phyloP scores from a whole-genome alignment of 805 yeast species.

The Ogataea degrootiae region DNA sequence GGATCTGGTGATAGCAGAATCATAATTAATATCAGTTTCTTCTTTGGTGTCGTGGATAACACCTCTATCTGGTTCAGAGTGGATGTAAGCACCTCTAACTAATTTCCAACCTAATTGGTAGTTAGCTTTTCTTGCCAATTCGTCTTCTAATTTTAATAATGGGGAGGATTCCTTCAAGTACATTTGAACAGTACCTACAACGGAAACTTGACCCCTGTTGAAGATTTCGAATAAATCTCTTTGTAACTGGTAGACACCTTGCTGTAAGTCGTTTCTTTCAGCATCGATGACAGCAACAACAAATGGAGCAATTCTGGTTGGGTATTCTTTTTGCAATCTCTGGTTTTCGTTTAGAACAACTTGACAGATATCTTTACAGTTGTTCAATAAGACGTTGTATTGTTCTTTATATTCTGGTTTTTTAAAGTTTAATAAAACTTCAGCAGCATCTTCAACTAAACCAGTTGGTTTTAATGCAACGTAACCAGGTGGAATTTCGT shows the following conservation, averaged over 20 bases:
- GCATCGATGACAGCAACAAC: constrained; percentile 84
- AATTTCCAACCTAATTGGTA: constrained; percentile 83
- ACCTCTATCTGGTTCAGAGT: constrained; percentile 71
- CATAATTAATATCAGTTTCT: constrained; percentile 76
- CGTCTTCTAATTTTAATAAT: constrained; percentile 57
- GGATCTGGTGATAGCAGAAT: constrained; percentile 60
- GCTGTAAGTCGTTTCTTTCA: constrained; percentile 82
- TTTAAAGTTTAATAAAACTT: constrained; percentile 59
- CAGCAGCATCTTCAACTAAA: constrained; percentile 69
- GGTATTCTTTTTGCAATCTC: constrained; percentile 45
- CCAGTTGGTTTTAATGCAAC: constrained; percentile 95
- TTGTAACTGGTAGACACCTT: constrained; percentile 88
- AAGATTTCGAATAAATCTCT: constrained; percentile 70
- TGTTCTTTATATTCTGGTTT: constrained; percentile 41
- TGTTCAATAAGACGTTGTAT: constrained; percentile 58
- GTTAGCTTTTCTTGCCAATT: constrained; percentile 52
- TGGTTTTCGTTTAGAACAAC: constrained; percentile 51
- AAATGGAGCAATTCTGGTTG: constrained; percentile 65
- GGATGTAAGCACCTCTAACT: constrained; percentile 94
- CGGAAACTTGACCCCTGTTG: constrained; percentile 62
- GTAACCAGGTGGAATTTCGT: constrained; percentile 82
- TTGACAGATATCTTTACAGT: constrained; percentile 60
- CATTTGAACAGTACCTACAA: constrained; percentile 92
- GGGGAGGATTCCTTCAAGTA: constrained; percentile 69
- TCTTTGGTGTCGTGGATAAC: constrained; percentile 73